Percentiles rank a stretch among this genome's conserved stretches.
Evolutionary conservation across 2,329 filamentous ascomycete genomes (phyloP).

Genomic region (Fonsecaea erecta): DNA sequence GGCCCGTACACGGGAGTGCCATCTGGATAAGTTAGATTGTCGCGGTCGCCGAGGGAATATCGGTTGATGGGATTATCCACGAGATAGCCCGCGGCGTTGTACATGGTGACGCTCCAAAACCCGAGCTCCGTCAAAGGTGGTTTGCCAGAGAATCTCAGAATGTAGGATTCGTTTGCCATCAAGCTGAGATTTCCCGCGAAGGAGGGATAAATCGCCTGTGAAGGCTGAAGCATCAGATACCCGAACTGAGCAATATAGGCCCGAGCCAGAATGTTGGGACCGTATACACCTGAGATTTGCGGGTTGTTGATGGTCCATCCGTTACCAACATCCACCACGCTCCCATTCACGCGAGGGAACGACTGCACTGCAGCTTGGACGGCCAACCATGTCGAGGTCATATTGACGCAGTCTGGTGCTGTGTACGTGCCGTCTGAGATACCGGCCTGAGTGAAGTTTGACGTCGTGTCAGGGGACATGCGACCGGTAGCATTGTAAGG

Average conservation of each 20-base stretch:
- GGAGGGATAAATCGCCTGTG: not conserved
- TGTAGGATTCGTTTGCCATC: conserved; percentile 31
- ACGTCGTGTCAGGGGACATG: not conserved
- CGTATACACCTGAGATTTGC: not conserved
- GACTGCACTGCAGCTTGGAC: not conserved
- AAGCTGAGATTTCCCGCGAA: conserved; percentile 12
- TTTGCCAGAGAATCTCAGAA: conserved; percentile 36
- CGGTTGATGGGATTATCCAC: conserved; percentile 35
- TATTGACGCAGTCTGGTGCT: not conserved
- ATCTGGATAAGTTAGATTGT: conserved; percentile 38
- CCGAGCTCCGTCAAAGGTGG: conserved; percentile 34
- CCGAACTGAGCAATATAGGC: not conserved
- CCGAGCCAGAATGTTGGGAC: not conserved
- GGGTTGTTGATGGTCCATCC: not conserved
- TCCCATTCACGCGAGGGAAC: not conserved
- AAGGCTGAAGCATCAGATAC: not conserved
- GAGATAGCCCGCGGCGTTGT: conserved; percentile 36
- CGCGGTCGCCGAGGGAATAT: conserved; percentile 39
- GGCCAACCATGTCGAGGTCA: not conserved
- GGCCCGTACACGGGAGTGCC: conserved; percentile 31
- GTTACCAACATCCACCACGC: not conserved
- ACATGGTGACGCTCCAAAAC: conserved; percentile 41
- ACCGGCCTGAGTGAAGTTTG: not conserved
- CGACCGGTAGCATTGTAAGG: not conserved
- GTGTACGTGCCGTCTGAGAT: not conserved